These are phyloP conservation scores for Knoxdaviesia proteae DNA, from an alignment of 2,329 filamentous ascomycete species.

Conservation along the genomic window DNA sequence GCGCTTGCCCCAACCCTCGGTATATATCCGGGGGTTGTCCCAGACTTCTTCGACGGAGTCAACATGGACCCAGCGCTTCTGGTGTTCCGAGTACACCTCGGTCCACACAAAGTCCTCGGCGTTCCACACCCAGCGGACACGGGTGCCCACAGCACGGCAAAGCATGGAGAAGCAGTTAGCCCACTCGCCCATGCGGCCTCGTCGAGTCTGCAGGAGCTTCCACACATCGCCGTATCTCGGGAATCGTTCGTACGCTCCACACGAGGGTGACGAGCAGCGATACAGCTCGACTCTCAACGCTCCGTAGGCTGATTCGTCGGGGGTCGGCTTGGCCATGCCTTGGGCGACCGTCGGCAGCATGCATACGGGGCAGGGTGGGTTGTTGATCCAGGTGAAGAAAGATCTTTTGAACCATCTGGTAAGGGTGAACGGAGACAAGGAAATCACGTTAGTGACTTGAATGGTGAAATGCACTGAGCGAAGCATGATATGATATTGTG, in stretches of 20 bases:
- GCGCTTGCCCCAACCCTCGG: conserved; percentile 89
- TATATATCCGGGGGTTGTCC: conserved; percentile 84
- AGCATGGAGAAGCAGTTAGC: conserved; percentile 98
- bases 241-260: conserved; percentile 68
- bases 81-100: conserved; percentile 87
- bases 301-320: conserved; percentile 75
- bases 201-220: conserved; percentile 66
- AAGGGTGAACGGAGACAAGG: not conserved
- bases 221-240: conserved; percentile 92
- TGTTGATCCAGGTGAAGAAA: conserved; percentile 95
- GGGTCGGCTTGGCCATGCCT: conserved; percentile 66
- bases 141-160: conserved; percentile 73
- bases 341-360: conserved; percentile 62
- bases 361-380: conserved; percentile 69
- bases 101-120: conserved; percentile 96
- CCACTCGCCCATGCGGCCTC: conserved; percentile 85
- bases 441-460: conserved; percentile 6
- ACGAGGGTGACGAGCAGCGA: conserved; percentile 57
- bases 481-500: not conserved
- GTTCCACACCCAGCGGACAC: conserved; percentile 97
- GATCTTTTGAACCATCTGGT: conserved; percentile 70
- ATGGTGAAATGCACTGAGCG: too few species aligned
- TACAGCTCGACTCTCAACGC: conserved; percentile 80
- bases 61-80: conserved; percentile 88
- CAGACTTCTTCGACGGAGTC: conserved; percentile 87